These are phyloP conservation scores for Hyaloscypha bicolor DNA, from an alignment of 495 filamentous ascomycete species.

Conservation along the genomic window DNA sequence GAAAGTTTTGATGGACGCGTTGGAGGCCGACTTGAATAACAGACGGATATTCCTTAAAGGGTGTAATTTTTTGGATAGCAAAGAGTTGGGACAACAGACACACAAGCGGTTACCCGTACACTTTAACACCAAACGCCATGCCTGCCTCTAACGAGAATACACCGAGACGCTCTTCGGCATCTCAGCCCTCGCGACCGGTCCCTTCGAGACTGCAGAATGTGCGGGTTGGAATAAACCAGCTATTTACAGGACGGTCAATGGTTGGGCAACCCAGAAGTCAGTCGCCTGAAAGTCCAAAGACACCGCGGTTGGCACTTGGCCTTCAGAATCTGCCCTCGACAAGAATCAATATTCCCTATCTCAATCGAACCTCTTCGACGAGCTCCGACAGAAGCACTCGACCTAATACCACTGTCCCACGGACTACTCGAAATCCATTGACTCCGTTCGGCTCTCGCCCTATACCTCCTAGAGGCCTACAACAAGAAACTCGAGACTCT, in stretches of 20 bases:
- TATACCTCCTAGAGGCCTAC: conserved; percentile 8
- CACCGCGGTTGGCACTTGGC: conserved; percentile 40
- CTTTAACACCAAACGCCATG: conserved; percentile 5
- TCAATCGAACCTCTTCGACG: conserved; percentile 28
- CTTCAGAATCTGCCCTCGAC: conserved; percentile 42
- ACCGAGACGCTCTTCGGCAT: conserved; percentile 14
- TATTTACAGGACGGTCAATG: conserved; percentile 38
- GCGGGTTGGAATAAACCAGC: conserved; percentile 23
- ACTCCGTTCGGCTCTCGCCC: conserved; percentile 16
- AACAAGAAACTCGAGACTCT: conserved; percentile 11
- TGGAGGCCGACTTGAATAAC: conserved; percentile 17
- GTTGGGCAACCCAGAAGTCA: conserved; percentile 19
- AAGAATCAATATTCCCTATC: conserved; percentile 42
- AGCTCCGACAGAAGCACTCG: conserved; percentile 4
- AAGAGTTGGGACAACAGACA: neutral
- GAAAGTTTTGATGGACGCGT: conserved; percentile 24
- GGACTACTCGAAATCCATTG: conserved; percentile 16
- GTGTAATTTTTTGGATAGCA: neutral
- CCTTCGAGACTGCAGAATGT: conserved; percentile 25
- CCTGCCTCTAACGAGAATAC: conserved; percentile 6
- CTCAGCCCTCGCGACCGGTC: neutral
- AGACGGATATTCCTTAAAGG: conserved; percentile 1
- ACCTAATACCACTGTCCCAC: conserved; percentile 7
- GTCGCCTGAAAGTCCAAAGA: conserved; percentile 45
- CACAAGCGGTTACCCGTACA: neutral